A percentile compares a stretch with the other conserved stretches of the same genome.
phyloP scores from a whole-genome alignment of 176 grass and related monocot genomes.

The Stipa capillata region DNA sequence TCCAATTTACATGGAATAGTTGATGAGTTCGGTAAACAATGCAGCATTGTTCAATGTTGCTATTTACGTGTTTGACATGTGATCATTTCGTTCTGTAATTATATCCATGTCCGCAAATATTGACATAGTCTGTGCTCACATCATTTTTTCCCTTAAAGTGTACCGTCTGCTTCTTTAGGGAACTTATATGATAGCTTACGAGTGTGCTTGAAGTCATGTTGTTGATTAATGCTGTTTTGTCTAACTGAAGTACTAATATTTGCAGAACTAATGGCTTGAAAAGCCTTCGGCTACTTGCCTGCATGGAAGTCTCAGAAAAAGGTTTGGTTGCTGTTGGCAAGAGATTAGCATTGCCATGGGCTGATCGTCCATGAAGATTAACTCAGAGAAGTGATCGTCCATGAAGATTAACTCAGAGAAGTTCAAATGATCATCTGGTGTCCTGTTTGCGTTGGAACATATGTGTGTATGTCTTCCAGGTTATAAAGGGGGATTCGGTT shows the following conservation, averaged over 20 bases:
- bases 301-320: neutral
- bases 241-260: neutral
- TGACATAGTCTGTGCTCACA: neutral
- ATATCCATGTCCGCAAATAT: neutral
- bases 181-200: neutral
- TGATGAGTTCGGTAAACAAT: neutral
- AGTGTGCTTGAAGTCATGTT: neutral
- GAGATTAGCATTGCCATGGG: neutral
- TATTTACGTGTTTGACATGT: neutral
- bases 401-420: neutral
- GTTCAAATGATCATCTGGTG: neutral
- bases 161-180: neutral
- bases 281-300: slow-evolving; percentile 17
- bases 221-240: neutral
- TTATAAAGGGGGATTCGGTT: neutral
- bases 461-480: neutral
- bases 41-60: neutral
- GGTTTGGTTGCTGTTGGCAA: slow-evolving; percentile 21
- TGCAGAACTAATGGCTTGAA: slow-evolving; percentile 22
- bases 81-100: neutral
- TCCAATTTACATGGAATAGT: neutral
- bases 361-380: neutral
- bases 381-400: neutral
- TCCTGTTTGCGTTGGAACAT: neutral
- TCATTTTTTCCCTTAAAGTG: neutral